Percentiles rank a stretch among this genome's conserved stretches.
Conservation (phyloP, 2,329 filamentous ascomycete species). For the Blastomyces percursus region DNA sequence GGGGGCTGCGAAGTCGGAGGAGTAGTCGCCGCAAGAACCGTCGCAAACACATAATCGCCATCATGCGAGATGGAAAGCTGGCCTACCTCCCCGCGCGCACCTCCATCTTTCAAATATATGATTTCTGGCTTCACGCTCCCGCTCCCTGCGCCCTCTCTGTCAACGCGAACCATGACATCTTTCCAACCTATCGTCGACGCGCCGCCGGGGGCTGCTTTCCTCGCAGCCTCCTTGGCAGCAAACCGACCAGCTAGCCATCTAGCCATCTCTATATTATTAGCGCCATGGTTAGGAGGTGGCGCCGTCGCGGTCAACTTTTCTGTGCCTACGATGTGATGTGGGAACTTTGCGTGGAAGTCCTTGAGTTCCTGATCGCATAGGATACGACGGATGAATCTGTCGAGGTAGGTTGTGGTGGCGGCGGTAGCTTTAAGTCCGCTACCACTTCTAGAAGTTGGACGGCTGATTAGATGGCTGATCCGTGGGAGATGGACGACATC, state of each 20-base stretch:
- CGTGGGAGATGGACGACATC: constrained; percentile 65
- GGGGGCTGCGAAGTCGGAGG: background rate
- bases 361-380: constrained; percentile 30
- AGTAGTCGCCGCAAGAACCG: constrained; percentile 8
- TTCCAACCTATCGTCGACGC: constrained; percentile 51
- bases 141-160: constrained; percentile 14
- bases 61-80: constrained; percentile 80
- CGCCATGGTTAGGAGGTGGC: background rate
- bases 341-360: constrained; percentile 30
- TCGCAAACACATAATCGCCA: constrained; percentile 58
- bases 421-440: constrained; percentile 4
- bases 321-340: constrained; percentile 21
- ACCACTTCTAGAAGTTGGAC: constrained; percentile 23
- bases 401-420: constrained; percentile 17
- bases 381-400: constrained; percentile 32
- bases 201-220: constrained; percentile 50
- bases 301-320: background rate
- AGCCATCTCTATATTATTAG: constrained; percentile 24
- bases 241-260: constrained; percentile 44
- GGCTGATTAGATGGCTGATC: constrained; percentile 48
- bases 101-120: constrained; percentile 24
- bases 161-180: constrained; percentile 42
- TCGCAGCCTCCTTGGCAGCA: constrained; percentile 63
- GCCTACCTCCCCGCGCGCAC: constrained; percentile 44
- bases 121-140: constrained; percentile 27